Conservation (phyloP, 2,329 filamentous ascomycete species). For the Ceratocystis diversiconidia region DNA sequence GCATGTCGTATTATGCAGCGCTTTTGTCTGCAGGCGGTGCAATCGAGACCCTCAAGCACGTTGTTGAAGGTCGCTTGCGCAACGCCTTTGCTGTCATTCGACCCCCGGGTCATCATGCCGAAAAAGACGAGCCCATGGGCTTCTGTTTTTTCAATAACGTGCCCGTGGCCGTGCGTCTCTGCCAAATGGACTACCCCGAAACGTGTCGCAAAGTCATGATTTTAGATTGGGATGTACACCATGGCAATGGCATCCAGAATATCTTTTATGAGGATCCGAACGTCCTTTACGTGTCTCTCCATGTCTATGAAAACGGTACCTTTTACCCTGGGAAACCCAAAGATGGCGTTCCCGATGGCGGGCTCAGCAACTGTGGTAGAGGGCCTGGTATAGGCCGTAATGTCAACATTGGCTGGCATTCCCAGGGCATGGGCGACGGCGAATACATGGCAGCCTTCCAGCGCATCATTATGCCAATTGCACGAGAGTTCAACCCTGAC, state of each 20-base stretch:
- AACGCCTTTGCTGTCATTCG: constrained; percentile 93
- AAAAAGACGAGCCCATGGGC: constrained; percentile 71
- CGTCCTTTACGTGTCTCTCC: constrained; percentile 86
- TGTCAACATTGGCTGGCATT: constrained; percentile 53
- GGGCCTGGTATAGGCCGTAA: constrained; percentile 45
- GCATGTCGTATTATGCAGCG: constrained; percentile 66
- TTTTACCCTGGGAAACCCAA: constrained; percentile 69
- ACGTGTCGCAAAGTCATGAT: constrained; percentile 79
- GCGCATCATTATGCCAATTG: constrained; percentile 90
- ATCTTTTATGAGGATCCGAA: constrained; percentile 93
- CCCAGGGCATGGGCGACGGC: constrained; percentile 78
- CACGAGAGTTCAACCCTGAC: constrained; percentile 83
- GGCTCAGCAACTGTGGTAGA: constrained; percentile 44
- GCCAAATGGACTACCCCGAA: constrained; percentile 66
- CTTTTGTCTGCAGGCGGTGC: constrained; percentile 79
- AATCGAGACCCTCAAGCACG: constrained; percentile 90
- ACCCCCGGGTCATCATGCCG: constrained; percentile 89
- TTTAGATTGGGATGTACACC: constrained; percentile 75
- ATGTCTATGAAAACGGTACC: constrained; percentile 67
- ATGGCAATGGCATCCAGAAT: constrained; percentile 87
- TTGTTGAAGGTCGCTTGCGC: constrained; percentile 69
- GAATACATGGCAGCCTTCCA: constrained; percentile 97
- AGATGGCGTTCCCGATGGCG: constrained; percentile 45
- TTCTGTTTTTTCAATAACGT: constrained; percentile 99
- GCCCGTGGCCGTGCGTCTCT: constrained; percentile 77